Conservation (phyloP, 345 rosid species). For the Aegle marmelos region DNA sequence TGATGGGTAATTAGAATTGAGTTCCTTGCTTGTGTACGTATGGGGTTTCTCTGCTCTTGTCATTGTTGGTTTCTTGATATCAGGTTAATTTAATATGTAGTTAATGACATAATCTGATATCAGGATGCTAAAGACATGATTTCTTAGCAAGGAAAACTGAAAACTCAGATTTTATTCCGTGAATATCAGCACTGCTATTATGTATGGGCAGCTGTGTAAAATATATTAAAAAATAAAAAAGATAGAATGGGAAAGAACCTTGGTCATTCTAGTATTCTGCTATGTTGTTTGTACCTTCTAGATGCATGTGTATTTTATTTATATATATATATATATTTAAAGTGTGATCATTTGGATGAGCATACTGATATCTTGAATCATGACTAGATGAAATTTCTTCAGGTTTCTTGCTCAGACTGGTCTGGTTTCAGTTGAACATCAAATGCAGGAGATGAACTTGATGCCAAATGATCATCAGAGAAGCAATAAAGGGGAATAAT, state of each 20-base stretch:
- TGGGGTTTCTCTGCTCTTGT: neutral
- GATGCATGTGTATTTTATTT: conserved; percentile 13
- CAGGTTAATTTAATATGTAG: neutral
- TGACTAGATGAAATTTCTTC: conserved; percentile 18
- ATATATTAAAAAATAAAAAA: neutral
- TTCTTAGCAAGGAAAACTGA: neutral
- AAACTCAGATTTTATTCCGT: neutral
- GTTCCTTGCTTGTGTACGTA: neutral
- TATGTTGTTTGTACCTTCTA: neutral
- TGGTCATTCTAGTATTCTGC: neutral
- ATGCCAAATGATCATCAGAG: conserved; percentile 42
- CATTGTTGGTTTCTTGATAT: neutral
- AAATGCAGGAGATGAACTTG: conserved; percentile 74
- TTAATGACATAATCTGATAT: neutral
- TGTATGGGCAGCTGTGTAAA: neutral
- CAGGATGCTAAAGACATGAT: neutral
- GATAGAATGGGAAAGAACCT: neutral
- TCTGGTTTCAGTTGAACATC: conserved; percentile 71
- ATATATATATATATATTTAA: too few species aligned
- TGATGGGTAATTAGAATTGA: neutral
- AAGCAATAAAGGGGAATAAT: conserved; percentile 7
- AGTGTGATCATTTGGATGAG: neutral
- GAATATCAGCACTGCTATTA: neutral
- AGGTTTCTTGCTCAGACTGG: conserved; percentile 93
- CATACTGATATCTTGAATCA: conserved; percentile 1